These are phyloP conservation scores for Pseudisothecium myosuroides DNA, from an alignment of 225 moss, liverwort and hornwort species.

Conservation along the genomic window DNA sequence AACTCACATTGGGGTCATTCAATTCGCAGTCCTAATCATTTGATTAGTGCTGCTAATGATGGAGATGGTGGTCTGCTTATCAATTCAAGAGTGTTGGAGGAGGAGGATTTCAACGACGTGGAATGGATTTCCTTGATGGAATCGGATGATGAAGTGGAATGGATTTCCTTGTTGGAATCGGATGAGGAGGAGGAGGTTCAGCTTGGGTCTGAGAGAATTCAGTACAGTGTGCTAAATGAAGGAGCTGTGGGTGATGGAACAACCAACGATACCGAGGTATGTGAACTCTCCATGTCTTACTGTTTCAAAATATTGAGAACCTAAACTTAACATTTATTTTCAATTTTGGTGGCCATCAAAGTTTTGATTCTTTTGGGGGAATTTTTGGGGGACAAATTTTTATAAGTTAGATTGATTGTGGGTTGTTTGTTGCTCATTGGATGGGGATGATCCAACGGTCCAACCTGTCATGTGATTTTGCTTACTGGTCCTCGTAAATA, in stretches of 20 bases:
- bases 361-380: background rate
- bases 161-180: background rate
- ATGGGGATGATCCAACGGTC: fast-evolving
- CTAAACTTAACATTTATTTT: background rate
- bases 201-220: background rate
- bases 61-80: background rate
- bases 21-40: background rate
- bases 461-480: background rate
- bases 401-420: background rate
- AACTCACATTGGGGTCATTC: background rate
- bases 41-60: background rate
- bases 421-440: background rate
- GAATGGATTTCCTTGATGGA: background rate
- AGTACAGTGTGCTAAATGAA: background rate
- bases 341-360: background rate
- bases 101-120: background rate
- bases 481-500: fast-evolving
- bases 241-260: slow-evolving; percentile 38
- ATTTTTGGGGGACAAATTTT: background rate
- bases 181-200: background rate
- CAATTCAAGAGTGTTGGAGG: background rate
- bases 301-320: background rate
- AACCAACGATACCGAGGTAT: slow-evolving; percentile 16
- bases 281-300: too few relatives aligned
- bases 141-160: background rate